phyloP scores from a whole-genome alignment of 176 grass and related monocot genomes.

The Neostapfia colusana region DNA sequence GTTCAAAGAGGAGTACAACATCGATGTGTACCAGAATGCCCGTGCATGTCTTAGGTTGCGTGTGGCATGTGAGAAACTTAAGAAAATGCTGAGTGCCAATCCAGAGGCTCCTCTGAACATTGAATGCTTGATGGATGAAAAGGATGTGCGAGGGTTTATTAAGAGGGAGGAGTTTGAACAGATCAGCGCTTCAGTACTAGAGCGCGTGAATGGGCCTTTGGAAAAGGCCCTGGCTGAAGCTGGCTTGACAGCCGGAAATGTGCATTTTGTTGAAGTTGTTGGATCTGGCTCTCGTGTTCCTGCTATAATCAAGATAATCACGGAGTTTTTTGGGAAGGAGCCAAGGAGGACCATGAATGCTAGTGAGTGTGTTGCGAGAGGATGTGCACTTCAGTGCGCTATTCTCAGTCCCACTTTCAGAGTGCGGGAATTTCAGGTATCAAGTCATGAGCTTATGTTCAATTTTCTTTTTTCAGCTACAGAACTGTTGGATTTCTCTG shows the following conservation, averaged over 20 bases:
- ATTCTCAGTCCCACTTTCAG: conserved; percentile 94
- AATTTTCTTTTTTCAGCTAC: not conserved
- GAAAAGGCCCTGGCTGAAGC: conserved; percentile 77
- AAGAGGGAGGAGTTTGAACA: conserved; percentile 88
- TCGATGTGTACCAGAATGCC: conserved; percentile 72
- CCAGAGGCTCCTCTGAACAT: conserved; percentile 64
- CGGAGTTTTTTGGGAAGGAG: conserved; percentile 82
- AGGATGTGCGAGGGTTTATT: conserved; percentile 77
- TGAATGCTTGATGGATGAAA: conserved; percentile 95
- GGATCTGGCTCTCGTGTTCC: conserved; percentile 93
- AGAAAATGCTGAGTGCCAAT: conserved; percentile 66
- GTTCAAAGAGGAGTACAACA: conserved; percentile 64
- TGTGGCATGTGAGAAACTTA: conserved; percentile 65
- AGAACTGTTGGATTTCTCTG: not conserved
- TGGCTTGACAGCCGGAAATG: conserved; percentile 50
- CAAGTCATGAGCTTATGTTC: not conserved
- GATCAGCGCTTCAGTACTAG: conserved; percentile 59
- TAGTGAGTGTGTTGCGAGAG: conserved; percentile 82
- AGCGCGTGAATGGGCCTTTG: conserved; percentile 71
- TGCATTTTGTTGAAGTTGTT: conserved; percentile 90
- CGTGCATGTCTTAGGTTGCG: conserved; percentile 50
- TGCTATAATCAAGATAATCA: conserved; percentile 82
- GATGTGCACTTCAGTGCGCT: conserved; percentile 80
- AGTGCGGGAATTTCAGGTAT: conserved; percentile 95
- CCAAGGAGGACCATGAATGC: conserved; percentile 90